Evolutionary conservation across 345 rosid genomes (phyloP).

Genomic region (Hevea brasiliensis): DNA sequence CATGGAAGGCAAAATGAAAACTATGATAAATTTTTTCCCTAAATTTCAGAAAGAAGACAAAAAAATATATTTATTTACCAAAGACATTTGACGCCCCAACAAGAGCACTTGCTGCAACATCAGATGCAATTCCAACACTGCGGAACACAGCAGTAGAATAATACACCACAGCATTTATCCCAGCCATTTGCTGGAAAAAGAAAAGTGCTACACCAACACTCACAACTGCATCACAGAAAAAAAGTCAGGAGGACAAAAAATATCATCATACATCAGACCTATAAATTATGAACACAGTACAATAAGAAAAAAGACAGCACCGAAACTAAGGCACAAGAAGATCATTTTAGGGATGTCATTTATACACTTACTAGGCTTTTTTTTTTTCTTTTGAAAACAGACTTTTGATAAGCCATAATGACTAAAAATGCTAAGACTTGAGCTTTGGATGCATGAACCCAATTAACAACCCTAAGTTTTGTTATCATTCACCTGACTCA

Average conservation of each 20-base stretch:
- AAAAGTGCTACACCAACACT: constrained; percentile 97
- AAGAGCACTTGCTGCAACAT: constrained; percentile 98
- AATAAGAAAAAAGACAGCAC: neutral
- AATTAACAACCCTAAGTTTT: neutral
- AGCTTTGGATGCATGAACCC: neutral
- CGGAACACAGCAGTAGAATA: constrained; percentile 97
- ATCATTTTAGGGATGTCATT: neutral
- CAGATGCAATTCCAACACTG: constrained; percentile 84
- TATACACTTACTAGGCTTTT: too few species aligned
- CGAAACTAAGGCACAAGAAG: neutral
- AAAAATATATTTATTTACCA: constrained; percentile 43
- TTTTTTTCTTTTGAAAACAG: constrained; percentile 1
- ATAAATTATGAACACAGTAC: too few species aligned
- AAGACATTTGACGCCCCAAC: constrained; percentile 98
- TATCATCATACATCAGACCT: neutral
- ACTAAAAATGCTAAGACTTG: neutral
- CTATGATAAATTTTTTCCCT: neutral
- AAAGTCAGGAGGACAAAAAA: neutral
- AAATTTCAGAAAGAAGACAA: neutral
- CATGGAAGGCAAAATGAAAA: neutral
- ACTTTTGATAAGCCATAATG: neutral
- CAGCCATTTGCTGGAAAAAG: constrained; percentile 97
- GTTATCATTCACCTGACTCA: neutral
- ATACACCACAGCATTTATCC: constrained; percentile 97
- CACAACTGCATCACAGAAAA: constrained; percentile 64